Percentiles rank a stretch among this genome's conserved stretches.
These are phyloP conservation scores for Raphanus sativus DNA, from an alignment of 345 rosid genomes.

Conservation along the genomic window DNA sequence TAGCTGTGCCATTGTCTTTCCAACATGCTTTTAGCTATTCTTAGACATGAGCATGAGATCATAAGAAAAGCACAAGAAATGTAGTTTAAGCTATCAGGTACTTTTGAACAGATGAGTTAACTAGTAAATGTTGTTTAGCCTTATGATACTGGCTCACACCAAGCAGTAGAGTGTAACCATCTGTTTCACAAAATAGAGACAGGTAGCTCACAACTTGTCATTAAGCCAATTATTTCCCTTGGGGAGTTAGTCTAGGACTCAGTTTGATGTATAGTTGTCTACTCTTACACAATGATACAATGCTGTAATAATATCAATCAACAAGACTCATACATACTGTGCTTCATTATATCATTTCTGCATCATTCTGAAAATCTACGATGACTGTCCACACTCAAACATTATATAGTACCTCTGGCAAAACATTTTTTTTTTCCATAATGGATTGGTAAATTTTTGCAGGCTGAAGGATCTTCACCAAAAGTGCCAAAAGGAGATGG, in stretches of 20 bases:
- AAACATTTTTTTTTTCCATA: not conserved
- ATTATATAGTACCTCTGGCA: not conserved
- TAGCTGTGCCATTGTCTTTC: no score
- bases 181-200: not conserved
- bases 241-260: not conserved
- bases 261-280: not conserved
- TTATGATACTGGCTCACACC: not conserved
- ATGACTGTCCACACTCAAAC: no score
- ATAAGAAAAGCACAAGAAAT: not conserved
- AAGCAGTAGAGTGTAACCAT: not conserved
- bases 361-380: no score
- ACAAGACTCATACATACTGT: not conserved
- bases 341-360: not conserved
- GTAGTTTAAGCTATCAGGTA: not conserved
- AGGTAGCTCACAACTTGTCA: not conserved
- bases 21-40: not conserved
- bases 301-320: not conserved
- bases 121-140: not conserved
- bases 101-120: not conserved
- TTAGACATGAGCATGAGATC: not conserved
- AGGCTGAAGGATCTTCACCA: conserved; percentile 95
- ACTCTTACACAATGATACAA: not conserved
- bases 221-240: not conserved
- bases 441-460: conserved; percentile 27
- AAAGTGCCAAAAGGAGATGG: conserved; percentile 88